Percentiles rank a stretch among this genome's conserved stretches.
These are phyloP conservation scores for Meredithiella fracta DNA, from an alignment of 2,329 filamentous ascomycete genomes.

Conservation along the genomic window DNA sequence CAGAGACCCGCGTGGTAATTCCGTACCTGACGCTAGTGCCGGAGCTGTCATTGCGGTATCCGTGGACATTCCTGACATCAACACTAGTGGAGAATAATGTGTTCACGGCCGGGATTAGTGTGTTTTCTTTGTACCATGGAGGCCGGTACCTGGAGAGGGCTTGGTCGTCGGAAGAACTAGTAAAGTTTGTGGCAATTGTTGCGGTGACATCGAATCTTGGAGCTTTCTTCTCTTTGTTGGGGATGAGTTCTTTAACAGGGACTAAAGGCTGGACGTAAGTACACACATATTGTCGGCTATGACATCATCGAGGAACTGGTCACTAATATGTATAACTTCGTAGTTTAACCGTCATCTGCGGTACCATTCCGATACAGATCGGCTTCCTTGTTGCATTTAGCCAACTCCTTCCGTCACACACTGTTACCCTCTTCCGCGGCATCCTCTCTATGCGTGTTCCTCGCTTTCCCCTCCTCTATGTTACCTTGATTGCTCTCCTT, in stretches of 20 bases:
- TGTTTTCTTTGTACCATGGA: constrained; percentile 70
- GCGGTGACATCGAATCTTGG: constrained; percentile 66
- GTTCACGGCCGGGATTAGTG: constrained; percentile 65
- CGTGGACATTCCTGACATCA: constrained; percentile 79
- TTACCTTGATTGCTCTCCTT: constrained; percentile 55
- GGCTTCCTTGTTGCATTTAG: constrained; percentile 94
- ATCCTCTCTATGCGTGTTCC: constrained; percentile 76
- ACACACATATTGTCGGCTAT: too few species aligned
- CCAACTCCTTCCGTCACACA: constrained; percentile 92
- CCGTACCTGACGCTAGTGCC: constrained; percentile 83
- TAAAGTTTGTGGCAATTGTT: constrained; percentile 69
- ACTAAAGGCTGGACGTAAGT: constrained; percentile 54
- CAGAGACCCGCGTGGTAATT: constrained; percentile 49
- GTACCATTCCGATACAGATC: constrained; percentile 77
- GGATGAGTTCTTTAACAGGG: constrained; percentile 55
- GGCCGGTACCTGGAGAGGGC: constrained; percentile 90
- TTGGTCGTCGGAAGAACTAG: constrained; percentile 84
- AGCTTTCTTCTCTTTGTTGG: constrained; percentile 54
- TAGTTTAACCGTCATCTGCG: constrained; percentile 68
- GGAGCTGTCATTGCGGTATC: constrained; percentile 66
- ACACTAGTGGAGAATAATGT: constrained; percentile 88
- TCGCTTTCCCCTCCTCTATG: constrained; percentile 51
- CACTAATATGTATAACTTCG: too few species aligned
- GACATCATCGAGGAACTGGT: too few species aligned
- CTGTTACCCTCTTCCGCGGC: constrained; percentile 81